These are phyloP conservation scores for Physaria fendleri DNA, from an alignment of 345 rosid genomes.

Conservation along the genomic window DNA sequence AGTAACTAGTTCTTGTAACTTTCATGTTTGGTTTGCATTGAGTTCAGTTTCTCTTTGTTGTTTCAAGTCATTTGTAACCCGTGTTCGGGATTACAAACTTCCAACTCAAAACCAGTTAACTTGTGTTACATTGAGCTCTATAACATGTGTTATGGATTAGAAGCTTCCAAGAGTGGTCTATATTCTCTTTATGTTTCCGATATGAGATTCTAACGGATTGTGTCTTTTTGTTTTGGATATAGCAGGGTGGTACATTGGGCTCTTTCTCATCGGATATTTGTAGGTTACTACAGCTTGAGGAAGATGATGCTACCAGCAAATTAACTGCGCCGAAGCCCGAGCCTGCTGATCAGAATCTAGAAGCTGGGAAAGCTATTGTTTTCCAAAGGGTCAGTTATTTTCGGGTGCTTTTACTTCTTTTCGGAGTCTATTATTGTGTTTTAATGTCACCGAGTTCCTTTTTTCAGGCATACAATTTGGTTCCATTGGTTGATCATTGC, in stretches of 20 bases:
- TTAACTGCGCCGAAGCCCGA: constrained; percentile 76
- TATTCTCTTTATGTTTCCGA: no score
- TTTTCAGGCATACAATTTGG: constrained; percentile 49
- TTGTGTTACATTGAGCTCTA: no score
- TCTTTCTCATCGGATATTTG: constrained; percentile 88
- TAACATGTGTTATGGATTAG: no score
- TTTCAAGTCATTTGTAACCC: no score
- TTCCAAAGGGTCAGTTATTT: constrained; percentile 51
- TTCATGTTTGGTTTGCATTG: no score
- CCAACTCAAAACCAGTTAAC: no score
- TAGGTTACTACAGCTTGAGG: constrained; percentile 89
- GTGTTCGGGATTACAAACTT: no score
- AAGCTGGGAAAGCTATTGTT: constrained; percentile 38
- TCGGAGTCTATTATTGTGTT: not conserved
- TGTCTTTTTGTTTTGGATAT: not conserved
- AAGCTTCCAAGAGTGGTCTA: no score
- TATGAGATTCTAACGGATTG: no score
- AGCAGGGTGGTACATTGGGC: constrained; percentile 76
- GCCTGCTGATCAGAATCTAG: constrained; percentile 70
- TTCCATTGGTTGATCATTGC: constrained; percentile 45
- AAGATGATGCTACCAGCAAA: constrained; percentile 94
- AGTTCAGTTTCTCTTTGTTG: no score
- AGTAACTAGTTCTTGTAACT: no score
- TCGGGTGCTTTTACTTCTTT: not conserved
- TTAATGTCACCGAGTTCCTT: not conserved